Evolutionary conservation across 106 monocot genomes (phyloP).

Genomic region (Phalaenopsis equestris): DNA sequence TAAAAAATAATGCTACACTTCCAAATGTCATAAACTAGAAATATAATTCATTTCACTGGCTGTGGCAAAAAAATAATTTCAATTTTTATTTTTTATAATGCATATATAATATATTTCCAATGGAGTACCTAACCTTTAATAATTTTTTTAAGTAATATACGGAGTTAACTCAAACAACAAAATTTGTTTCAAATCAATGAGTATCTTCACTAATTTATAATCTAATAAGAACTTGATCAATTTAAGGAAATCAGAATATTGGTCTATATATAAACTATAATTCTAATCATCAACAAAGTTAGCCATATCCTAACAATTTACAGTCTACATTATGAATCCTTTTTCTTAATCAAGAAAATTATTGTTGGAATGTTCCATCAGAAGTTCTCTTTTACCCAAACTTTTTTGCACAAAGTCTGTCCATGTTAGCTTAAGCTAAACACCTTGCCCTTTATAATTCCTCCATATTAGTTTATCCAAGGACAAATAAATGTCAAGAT

Average conservation of each 20-base stretch:
- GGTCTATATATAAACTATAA: not conserved
- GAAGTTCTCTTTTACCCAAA: no score
- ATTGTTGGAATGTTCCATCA: not conserved
- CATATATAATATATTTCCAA: not conserved
- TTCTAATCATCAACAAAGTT: not conserved
- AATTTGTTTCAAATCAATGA: not conserved
- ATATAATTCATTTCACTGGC: not conserved
- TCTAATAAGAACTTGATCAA: not conserved
- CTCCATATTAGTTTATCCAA: no score
- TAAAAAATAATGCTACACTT: not conserved
- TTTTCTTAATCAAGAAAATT: not conserved
- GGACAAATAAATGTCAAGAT: no score
- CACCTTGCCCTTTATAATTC: no score
- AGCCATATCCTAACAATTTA: not conserved
- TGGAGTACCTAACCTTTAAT: not conserved
- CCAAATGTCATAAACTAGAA: not conserved
- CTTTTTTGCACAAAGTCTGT: no score
- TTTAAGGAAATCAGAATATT: not conserved
- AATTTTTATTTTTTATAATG: no score
- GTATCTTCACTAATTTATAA: not conserved
- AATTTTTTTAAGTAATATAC: not conserved
- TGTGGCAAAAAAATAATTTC: not conserved
- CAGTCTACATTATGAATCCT: not conserved
- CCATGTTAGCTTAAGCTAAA: no score
- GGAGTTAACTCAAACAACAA: not conserved